Conservation (phyloP, 2,329 filamentous ascomycete species). For the Cordyceps tenuipes region DNA sequence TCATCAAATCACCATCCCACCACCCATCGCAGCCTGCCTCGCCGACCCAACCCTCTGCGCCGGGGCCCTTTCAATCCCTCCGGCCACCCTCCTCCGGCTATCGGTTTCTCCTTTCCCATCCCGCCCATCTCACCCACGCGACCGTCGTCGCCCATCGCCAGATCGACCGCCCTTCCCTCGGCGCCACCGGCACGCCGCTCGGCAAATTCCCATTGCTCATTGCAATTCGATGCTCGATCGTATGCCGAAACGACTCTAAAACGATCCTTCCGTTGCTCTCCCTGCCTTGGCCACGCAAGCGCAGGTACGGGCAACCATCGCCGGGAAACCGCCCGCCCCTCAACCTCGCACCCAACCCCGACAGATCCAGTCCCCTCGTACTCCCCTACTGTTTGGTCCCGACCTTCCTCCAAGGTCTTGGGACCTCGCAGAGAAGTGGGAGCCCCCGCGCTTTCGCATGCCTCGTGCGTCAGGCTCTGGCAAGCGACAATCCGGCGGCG, state of each 20-base stretch:
- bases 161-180: not conserved
- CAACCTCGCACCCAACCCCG: constrained; percentile 11
- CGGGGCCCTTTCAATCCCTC: not conserved
- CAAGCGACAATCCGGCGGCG: constrained; percentile 56
- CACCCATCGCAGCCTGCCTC: not conserved
- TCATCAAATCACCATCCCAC: not conserved
- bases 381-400: constrained; percentile 27
- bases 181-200: not conserved
- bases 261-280: not conserved
- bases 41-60: not conserved
- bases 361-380: constrained; percentile 14
- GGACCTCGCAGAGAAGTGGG: constrained; percentile 29
- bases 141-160: not conserved
- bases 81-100: not conserved
- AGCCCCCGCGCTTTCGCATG: constrained; percentile 40
- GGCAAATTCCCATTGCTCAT: not conserved
- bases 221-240: not conserved
- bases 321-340: not conserved
- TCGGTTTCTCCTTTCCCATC: not conserved
- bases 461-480: constrained; percentile 50
- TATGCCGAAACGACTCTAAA: constrained; percentile 7
- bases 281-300: not conserved
- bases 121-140: not conserved
- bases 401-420: constrained; percentile 25
- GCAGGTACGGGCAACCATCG: constrained; percentile 4